Base-by-base conservation (phyloP, 305 asterid genomes). In the Striga hermonthica region DNA sequence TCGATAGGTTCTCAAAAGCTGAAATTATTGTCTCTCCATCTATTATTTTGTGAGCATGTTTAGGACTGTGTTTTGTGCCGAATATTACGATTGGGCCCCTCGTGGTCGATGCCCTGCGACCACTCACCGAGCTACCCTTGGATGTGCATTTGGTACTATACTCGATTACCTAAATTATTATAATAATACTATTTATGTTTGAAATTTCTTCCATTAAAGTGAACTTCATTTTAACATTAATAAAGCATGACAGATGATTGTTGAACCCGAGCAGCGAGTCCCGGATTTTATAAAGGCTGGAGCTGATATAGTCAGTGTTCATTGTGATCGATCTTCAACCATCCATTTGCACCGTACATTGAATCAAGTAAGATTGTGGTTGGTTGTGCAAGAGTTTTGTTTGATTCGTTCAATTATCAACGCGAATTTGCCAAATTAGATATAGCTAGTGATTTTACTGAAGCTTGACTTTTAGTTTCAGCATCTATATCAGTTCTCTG, bases 241-340 rank as follows among this genome's bases (percentile, higher is more conserved):
- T 48, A 79, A 70, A 79, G 72, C 68, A 64, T 75, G 76, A 77
- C 98, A 94, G 99, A 94, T 94, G 99, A 91, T 91, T 75, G 99
- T 94, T 58, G 98, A 94, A 78, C 98, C 99, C 12, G 99, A 94
- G 11, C 98, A 84, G 81, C 80, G 98, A 73, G 89, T 94, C 50
- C 91, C 96, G 10, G 99, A 94, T 79, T 94, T 94, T 81, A 84
- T 94, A 62, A 94, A 94, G 79, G 99, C 99, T 64, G 99, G 99
- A 72, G 99, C 99, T 44, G 98, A 94, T 64, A 94, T 94, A 53
- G 87, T 94, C 62, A 94, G 98, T 72, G 86, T 91, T 78, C 99
- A 94, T 50, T 94, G 99, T 68, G 99, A 94, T 75, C 98, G 86
- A 76, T 80, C 97, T 71, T 90, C 99, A 62, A 91, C 99, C 74